Conservation (phyloP, 495 filamentous ascomycete species). For the Apodospora peruviana region DNA sequence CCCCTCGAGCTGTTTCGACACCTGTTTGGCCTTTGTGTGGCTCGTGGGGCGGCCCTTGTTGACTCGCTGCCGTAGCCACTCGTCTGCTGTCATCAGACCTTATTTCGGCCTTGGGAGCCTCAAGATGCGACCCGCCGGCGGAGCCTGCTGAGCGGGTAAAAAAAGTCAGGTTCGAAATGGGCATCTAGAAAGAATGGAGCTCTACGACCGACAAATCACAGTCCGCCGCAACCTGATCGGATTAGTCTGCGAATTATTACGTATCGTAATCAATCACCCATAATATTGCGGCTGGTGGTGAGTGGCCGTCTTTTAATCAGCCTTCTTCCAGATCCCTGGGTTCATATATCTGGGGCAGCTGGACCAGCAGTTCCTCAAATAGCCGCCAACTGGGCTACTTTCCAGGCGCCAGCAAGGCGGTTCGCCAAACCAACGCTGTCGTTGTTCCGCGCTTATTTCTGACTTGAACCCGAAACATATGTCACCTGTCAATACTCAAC, state of each 20-base stretch:
- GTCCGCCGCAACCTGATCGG: background rate
- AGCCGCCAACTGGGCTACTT: background rate
- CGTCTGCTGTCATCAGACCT: background rate
- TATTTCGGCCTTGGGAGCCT: constrained; percentile 1
- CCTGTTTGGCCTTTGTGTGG: constrained; percentile 6
- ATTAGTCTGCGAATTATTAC: too few relatives aligned
- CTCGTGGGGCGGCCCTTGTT: background rate
- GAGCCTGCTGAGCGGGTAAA: constrained; percentile 1
- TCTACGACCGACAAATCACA: background rate
- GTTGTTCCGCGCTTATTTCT: background rate
- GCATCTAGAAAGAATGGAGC: background rate
- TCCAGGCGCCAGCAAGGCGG: background rate
- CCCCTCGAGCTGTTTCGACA: constrained; percentile 9
- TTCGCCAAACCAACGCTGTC: background rate
- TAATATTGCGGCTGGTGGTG: too few relatives aligned
- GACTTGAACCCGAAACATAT: too few relatives aligned
- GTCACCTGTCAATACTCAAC: too few relatives aligned
- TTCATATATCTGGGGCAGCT: background rate
- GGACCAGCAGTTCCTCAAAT: background rate
- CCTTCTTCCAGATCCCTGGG: constrained; percentile 2
- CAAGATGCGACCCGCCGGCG: constrained; percentile 4
- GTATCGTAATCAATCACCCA: too few relatives aligned
- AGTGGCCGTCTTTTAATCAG: too few relatives aligned
- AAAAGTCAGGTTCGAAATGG: background rate
- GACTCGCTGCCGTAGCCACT: background rate